A percentile compares a stretch with the other conserved stretches of the same genome.
phyloP scores from a whole-genome alignment of 2,329 filamentous ascomycete species.

The Hypoxylon sp. region DNA sequence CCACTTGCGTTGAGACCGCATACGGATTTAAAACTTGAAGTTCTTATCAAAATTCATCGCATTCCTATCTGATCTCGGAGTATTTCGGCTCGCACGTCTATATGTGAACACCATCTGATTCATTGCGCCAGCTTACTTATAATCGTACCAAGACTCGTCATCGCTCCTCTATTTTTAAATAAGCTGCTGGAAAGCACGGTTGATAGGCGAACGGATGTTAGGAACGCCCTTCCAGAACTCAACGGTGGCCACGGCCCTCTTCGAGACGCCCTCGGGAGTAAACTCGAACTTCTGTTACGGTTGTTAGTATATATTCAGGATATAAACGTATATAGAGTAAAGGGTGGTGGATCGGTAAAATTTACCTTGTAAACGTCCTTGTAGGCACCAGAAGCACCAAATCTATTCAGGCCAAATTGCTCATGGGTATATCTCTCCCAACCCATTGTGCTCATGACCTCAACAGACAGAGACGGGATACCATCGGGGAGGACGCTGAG shows the following conservation, averaged over 20 bases:
- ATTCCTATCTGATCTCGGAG: slow-evolving; percentile 33
- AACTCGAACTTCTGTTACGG: slow-evolving; percentile 93
- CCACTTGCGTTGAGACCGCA: background rate
- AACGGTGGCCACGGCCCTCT: slow-evolving; percentile 91
- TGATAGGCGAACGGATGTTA: slow-evolving; percentile 93
- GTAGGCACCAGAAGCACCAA: slow-evolving; percentile 97
- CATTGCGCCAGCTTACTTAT: slow-evolving; percentile 36
- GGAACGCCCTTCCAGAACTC: slow-evolving; percentile 97
- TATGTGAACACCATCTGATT: slow-evolving; percentile 44
- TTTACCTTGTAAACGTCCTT: slow-evolving; percentile 95
- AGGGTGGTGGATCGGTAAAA: slow-evolving; percentile 37
- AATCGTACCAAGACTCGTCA: slow-evolving; percentile 34
- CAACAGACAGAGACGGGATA: slow-evolving; percentile 91
- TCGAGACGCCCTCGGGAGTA: slow-evolving; percentile 94
- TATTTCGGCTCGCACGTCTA: slow-evolving; percentile 49
- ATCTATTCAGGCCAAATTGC: slow-evolving; percentile 99
- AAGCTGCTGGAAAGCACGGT: slow-evolving; percentile 97
- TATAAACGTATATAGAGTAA: slow-evolving; percentile 1
- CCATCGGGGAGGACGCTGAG: slow-evolving; percentile 93
- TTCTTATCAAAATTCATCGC: slow-evolving; percentile 34
- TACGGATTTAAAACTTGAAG: background rate
- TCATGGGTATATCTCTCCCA: slow-evolving; percentile 99
- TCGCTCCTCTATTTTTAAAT: slow-evolving; percentile 70
- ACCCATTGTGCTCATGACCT: slow-evolving; percentile 96
- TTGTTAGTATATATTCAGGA: slow-evolving; percentile 55